Conservation (phyloP, 2,329 filamentous ascomycete species). For the Aspergillus neotritici region DNA sequence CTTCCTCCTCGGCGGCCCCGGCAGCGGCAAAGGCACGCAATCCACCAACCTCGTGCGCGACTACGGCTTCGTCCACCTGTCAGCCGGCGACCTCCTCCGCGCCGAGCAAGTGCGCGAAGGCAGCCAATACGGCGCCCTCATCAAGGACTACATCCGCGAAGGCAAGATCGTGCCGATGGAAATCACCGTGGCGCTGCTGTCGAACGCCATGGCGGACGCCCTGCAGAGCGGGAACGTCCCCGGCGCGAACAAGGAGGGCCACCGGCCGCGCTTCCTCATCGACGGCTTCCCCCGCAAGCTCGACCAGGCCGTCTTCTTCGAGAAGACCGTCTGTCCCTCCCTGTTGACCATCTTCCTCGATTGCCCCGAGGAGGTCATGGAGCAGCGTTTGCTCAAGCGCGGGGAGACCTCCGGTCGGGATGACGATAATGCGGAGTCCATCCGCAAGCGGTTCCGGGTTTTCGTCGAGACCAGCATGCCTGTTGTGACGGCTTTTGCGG, state of each 20-base stretch:
- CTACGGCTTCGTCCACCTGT: slow-evolving; percentile 89
- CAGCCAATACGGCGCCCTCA: slow-evolving; percentile 85
- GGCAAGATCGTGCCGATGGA: slow-evolving; percentile 98
- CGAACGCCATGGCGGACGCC: slow-evolving; percentile 79
- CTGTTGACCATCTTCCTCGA: slow-evolving; percentile 90
- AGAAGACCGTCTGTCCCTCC: slow-evolving; percentile 77
- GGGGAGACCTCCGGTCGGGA: slow-evolving; percentile 87
- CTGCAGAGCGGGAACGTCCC: slow-evolving; percentile 48
- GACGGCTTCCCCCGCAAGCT: slow-evolving; percentile 92
- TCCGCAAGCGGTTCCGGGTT: slow-evolving; percentile 90
- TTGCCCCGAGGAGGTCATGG: slow-evolving; percentile 85
- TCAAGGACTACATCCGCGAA: slow-evolving; percentile 88
- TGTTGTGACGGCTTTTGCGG: slow-evolving; percentile 78
- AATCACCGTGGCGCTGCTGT: slow-evolving; percentile 85
- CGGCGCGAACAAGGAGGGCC: slow-evolving; percentile 37
- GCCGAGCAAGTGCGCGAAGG: slow-evolving; percentile 86
- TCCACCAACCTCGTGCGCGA: slow-evolving; percentile 80
- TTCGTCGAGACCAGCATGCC: slow-evolving; percentile 98
- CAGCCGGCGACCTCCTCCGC: slow-evolving; percentile 85
- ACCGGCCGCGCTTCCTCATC: slow-evolving; percentile 62
- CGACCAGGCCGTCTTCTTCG: slow-evolving; percentile 93
- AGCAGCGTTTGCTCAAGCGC: slow-evolving; percentile 73
- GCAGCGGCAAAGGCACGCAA: slow-evolving; percentile 94
- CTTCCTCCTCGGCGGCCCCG: slow-evolving; percentile 93
- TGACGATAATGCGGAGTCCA: slow-evolving; percentile 93